Conservation (phyloP, 495 filamentous ascomycete genomes). For the Talaromyces adpressus region DNA sequence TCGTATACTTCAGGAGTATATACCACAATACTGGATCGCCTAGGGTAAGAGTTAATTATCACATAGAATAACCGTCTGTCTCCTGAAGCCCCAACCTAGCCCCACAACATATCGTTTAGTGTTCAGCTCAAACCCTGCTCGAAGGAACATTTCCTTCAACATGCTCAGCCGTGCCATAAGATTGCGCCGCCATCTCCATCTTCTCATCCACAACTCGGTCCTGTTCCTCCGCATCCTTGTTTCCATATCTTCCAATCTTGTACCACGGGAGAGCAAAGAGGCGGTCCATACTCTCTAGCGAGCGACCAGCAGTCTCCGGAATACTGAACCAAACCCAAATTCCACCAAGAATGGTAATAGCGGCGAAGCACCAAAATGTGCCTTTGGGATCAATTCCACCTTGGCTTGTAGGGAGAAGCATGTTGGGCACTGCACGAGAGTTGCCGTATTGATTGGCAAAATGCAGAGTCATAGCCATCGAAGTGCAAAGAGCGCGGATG, state of each 20-base stretch:
- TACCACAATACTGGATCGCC: background rate
- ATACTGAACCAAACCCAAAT: constrained; percentile 51
- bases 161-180: too few relatives aligned
- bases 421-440: constrained; percentile 46
- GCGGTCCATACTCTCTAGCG: constrained; percentile 52
- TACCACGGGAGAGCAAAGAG: constrained; percentile 64
- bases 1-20: background rate
- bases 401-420: constrained; percentile 39
- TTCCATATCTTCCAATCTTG: constrained; percentile 54
- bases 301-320: constrained; percentile 36
- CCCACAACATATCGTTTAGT: background rate
- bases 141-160: too few relatives aligned
- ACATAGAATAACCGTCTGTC: background rate
- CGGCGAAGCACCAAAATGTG: constrained; percentile 55
- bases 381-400: constrained; percentile 39
- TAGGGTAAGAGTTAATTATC: background rate
- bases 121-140: too few relatives aligned
- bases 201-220: constrained; percentile 22
- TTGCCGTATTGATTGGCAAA: constrained; percentile 72
- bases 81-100: background rate
- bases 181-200: too few relatives aligned
- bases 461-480: constrained; percentile 48
- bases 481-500: constrained; percentile 37
- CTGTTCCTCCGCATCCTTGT: constrained; percentile 43
- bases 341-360: constrained; percentile 36